These are phyloP conservation scores for Amoebophrya sp. DNA, from an alignment of 169 alveolate genomes.

Conservation along the genomic window DNA sequence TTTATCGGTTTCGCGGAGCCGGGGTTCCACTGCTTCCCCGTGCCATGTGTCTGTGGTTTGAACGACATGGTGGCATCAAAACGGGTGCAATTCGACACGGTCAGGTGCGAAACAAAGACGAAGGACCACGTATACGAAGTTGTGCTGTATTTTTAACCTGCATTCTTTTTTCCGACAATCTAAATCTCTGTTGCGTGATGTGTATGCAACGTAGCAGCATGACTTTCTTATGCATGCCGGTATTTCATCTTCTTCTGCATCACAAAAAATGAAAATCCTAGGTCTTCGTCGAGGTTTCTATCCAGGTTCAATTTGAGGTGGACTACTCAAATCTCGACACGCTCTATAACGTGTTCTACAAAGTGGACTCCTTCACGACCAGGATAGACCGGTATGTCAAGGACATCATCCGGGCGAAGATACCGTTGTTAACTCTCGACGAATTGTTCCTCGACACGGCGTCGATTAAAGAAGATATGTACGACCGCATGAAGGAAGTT, in stretches of 20 bases:
- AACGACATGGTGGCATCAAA: neutral
- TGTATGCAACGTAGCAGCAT: too few species aligned
- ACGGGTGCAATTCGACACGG: neutral
- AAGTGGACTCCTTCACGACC: neutral
- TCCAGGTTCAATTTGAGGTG: neutral
- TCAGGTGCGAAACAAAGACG: neutral
- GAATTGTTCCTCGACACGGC: neutral
- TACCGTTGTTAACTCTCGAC: neutral
- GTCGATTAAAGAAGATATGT: neutral
- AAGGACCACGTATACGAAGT: neutral
- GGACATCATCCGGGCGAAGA: conserved; percentile 12
- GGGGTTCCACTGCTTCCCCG: neutral
- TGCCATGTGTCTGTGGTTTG: neutral
- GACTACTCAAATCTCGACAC: neutral
- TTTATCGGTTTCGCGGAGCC: neutral
- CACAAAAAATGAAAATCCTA: neutral
- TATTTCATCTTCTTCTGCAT: neutral
- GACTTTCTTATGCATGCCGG: too few species aligned
- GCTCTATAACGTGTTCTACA: neutral
- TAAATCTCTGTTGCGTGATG: too few species aligned
- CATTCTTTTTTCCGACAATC: too few species aligned
- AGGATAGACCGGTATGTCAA: neutral
- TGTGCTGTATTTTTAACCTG: too few species aligned
- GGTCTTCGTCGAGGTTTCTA: neutral
- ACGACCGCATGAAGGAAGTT: neutral